Evolutionary conservation across 768 basidiomycete species (phyloP), one percentile per base, ranked within the genome.

Genomic region (Cantharellus anzutake): DNA sequence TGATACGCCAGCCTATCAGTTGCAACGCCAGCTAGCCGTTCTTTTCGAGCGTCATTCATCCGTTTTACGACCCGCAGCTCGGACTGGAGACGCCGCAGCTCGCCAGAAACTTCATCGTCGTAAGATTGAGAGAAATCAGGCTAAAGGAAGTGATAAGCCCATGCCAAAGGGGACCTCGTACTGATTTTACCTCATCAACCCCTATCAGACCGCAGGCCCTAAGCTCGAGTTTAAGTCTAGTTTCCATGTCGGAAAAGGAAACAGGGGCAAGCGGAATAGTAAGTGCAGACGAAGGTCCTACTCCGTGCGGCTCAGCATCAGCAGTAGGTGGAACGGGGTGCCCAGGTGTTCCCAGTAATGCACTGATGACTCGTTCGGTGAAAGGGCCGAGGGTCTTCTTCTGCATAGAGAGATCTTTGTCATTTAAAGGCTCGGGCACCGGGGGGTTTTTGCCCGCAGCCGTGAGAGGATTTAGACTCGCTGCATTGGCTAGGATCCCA

Each of bases 71-170:
- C 73, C 5, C 84, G 80, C 3, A 99, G 77, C 64, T 90, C 81
- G 11, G 77, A 73, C 68, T 99, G 96, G 16, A 89, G 86, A 50
- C 88, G 83, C 2, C 94, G 84, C 0, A 99, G 78, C 1, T 89
- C 85, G 2, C 86, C 82, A 4, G 92, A 84, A 56, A 99, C 87
- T 40, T 93, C 92, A 70, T 99, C 96, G 42, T 92, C 84, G 57
- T 86, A 78, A 62, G 84, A 76, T 51, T 81, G 76, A 34, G 79
- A 73, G 66, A 79, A 88, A 68, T 88, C 81, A 53, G 84, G 83
- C 84, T 86, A 62, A 35, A 64, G 51, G 57, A 61, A 39, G 4
- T 14, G 14, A 40, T 59, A 20, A 40, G 5, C 29, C 41, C 35
- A 63, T 52, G 16, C 56, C n/a, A n/a, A 56, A 5, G 2, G 20